Percentiles rank a stretch among this genome's conserved stretches.
Conservation (phyloP, 2,329 filamentous ascomycete genomes). For the Dactylonectria macrodidyma region DNA sequence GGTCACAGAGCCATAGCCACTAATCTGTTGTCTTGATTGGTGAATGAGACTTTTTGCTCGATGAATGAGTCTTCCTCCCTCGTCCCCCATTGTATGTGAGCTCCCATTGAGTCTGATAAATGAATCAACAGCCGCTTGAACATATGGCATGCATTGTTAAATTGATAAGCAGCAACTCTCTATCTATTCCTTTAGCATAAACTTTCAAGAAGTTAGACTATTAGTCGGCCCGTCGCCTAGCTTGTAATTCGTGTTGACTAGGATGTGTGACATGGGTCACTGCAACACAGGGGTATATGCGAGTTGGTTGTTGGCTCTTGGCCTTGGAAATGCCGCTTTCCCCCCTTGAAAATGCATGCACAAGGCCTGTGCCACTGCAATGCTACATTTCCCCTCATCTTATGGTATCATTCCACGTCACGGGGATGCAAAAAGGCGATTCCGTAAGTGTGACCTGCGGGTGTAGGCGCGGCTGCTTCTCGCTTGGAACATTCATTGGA, state of each 20-base stretch:
- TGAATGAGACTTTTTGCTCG: too few species aligned
- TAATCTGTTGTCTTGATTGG: too few species aligned
- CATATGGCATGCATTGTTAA: too few species aligned
- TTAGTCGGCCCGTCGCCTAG: too few species aligned
- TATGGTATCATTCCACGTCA: neutral
- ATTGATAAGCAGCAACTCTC: too few species aligned
- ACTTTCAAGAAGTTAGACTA: too few species aligned
- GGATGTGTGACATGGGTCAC: neutral
- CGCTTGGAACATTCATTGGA: neutral
- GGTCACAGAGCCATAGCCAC: too few species aligned
- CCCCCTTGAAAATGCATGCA: neutral
- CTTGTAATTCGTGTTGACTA: neutral
- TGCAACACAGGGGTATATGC: neutral
- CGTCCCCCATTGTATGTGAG: too few species aligned
- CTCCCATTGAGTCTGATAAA: too few species aligned
- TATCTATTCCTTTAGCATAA: too few species aligned
- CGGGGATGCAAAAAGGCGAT: neutral
- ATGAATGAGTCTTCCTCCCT: too few species aligned
- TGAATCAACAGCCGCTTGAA: too few species aligned
- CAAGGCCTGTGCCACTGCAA: neutral
- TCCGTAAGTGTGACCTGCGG: neutral
- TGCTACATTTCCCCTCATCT: neutral
- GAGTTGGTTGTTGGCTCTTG: neutral
- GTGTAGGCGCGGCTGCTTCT: neutral
- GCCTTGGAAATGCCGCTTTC: neutral